Base-by-base conservation (phyloP, 2,329 filamentous ascomycete genomes). In the Pseudogymnoascus sp. region DNA sequence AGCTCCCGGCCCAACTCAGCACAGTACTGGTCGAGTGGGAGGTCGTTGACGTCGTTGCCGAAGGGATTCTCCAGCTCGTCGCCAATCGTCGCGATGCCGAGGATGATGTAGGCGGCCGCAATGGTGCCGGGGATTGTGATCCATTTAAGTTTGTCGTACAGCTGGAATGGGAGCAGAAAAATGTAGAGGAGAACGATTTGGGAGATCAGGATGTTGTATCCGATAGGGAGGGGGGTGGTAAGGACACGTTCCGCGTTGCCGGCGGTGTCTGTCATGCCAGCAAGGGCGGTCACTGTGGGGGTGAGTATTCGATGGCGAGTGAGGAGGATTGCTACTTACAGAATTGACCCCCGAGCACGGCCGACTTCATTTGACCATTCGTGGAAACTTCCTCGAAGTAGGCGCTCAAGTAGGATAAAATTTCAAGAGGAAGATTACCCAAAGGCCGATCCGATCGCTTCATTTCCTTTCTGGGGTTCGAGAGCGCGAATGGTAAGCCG, bases 111-210 rank as follows among this genome's bases (percentile, higher is more conserved):
- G 2, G 89, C 86, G 2, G 87, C 88, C 3, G 80, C 81, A 14
- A 93, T 78, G 51, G 87, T 88, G 36, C 86, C 90, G 0, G 90
- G 90, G 68, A 95, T 93, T 11, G 90, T 88, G 68, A 92, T 81
- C 87, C 88, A 95, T 6, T 76, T 70, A 0, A 96, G 83, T 2
- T 76, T 74, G 0, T 75, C 72, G 72, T 85, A 84, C 6, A 96
- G 84, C 77, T 96, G 91, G 81, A 95, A 95, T 5, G 91, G 91
- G 1, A 96, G 82, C 34, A 91, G 81, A 69, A 92, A 77, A 62
- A 95, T 86, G 76, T 95, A 96, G 62, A 92, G 83, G 85, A 90
- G 93, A 34, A 91, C 91, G 72, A 95, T 93, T 74, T 96, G 91
- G 19, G 87, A 86, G 74, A 95, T 93, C 70, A 90, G 85, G 70